Percentiles rank a stretch among this genome's conserved stretches.
Evolutionary conservation across 2,329 filamentous ascomycete genomes (phyloP).

Genomic region (Gaeumannomyces sp.): DNA sequence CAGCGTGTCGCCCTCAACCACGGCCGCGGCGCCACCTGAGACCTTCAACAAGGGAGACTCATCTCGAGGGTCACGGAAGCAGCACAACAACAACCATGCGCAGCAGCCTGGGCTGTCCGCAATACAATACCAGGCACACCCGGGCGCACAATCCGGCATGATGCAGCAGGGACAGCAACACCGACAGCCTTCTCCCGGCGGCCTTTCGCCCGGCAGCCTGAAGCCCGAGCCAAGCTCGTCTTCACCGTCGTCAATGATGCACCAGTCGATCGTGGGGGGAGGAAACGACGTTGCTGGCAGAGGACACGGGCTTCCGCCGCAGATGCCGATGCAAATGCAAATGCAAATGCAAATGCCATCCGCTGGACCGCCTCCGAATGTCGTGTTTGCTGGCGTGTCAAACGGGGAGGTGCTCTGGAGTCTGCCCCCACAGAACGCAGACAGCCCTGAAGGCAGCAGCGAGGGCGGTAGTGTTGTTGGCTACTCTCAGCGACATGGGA

Average conservation of each 20-base stretch:
- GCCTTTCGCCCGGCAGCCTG: conserved; percentile 9
- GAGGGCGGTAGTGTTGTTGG: conserved; percentile 31
- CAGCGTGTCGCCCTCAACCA: conserved; percentile 8
- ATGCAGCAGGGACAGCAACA: conserved; percentile 13
- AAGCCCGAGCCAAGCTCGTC: neutral
- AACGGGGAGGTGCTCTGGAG: conserved; percentile 43
- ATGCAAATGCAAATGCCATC: conserved; percentile 12
- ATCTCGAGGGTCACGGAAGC: conserved; percentile 5
- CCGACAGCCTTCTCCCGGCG: conserved; percentile 7
- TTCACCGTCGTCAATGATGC: conserved; percentile 4
- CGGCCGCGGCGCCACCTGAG: conserved; percentile 15
- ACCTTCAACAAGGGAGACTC: conserved; percentile 10
- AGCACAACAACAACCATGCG: conserved; percentile 8
- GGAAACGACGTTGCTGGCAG: neutral
- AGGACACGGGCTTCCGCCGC: conserved; percentile 2
- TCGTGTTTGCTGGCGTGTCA: conserved; percentile 41
- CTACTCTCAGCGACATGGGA: conserved; percentile 4
- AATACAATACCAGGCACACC: neutral
- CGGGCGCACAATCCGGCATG: conserved; percentile 12
- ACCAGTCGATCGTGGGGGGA: conserved; percentile 4
- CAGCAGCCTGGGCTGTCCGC: conserved; percentile 2
- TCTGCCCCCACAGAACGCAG: conserved; percentile 30
- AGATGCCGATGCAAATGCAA: conserved; percentile 5
- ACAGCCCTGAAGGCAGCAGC: conserved; percentile 33
- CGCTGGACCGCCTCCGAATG: conserved; percentile 19